phyloP scores from a whole-genome alignment of 2,329 filamentous ascomycete genomes.

The Claviceps capensis region DNA sequence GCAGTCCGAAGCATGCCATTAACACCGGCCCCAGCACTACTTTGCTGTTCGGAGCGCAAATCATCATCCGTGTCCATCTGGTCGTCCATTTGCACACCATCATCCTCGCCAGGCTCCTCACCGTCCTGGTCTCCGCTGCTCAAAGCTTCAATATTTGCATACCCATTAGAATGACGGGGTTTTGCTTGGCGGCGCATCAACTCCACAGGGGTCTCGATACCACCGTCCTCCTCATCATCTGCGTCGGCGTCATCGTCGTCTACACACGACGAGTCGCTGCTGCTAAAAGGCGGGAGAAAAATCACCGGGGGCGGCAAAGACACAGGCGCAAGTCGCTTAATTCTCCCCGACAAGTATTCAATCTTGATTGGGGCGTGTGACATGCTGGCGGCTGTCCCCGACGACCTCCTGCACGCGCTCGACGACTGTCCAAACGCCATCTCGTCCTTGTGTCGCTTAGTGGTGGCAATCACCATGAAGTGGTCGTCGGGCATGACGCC shows the following conservation, averaged over 20 bases:
- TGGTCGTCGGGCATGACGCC: slow-evolving; percentile 51
- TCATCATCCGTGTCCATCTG: slow-evolving; percentile 7
- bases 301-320: slow-evolving; percentile 38
- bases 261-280: slow-evolving; percentile 24
- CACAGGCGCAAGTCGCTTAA: slow-evolving; percentile 31
- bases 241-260: slow-evolving; percentile 17
- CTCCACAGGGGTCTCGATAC: slow-evolving; percentile 16
- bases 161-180: slow-evolving; percentile 26
- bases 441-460: slow-evolving; percentile 24
- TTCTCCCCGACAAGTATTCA: slow-evolving; percentile 29
- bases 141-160: slow-evolving; percentile 25
- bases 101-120: slow-evolving; percentile 24
- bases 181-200: slow-evolving; percentile 21
- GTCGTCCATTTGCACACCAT: slow-evolving; percentile 16
- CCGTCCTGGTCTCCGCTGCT: slow-evolving; percentile 29
- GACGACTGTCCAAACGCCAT: too few relatives aligned
- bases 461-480: slow-evolving; percentile 42
- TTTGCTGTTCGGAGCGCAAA: slow-evolving; percentile 7
- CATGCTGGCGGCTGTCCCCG: slow-evolving; percentile 23
- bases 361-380: slow-evolving; percentile 24
- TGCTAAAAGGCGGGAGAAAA: slow-evolving; percentile 35
- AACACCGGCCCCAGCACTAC: slow-evolving; percentile 19
- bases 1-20: slow-evolving; percentile 14
- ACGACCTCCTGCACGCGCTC: background rate
- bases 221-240: slow-evolving; percentile 15